phyloP scores from a whole-genome alignment of 495 filamentous ascomycete species.

The Daldinia grandis region DNA sequence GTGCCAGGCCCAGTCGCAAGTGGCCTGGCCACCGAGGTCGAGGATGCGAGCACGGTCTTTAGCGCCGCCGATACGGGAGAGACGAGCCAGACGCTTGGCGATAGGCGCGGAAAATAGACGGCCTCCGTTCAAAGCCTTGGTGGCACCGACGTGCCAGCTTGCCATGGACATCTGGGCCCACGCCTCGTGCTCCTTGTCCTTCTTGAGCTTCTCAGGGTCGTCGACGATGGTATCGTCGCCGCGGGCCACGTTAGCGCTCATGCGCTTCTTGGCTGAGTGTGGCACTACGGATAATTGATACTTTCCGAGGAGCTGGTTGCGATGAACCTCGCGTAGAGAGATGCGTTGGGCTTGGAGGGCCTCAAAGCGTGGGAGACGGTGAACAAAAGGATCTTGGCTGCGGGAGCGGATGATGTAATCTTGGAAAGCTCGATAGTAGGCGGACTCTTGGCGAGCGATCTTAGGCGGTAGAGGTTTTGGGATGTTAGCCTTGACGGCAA shows the following conservation, averaged over 20 bases:
- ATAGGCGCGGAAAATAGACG: constrained; percentile 81
- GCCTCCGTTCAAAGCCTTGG: constrained; percentile 80
- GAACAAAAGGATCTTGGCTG: constrained; percentile 78
- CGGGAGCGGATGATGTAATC: constrained; percentile 67
- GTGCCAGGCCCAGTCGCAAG: constrained; percentile 96
- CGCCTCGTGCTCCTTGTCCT: constrained; percentile 83
- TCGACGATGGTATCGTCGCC: constrained; percentile 62
- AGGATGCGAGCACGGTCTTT: constrained; percentile 72
- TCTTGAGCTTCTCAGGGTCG: constrained; percentile 67
- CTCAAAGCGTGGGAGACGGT: constrained; percentile 85
- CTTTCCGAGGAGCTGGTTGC: constrained; percentile 78
- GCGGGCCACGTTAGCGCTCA: constrained; percentile 66
- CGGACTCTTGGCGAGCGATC: constrained; percentile 69
- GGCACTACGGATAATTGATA: constrained; percentile 70
- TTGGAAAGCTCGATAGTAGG: constrained; percentile 93
- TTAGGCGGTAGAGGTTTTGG: constrained; percentile 57
- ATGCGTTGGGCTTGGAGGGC: constrained; percentile 85
- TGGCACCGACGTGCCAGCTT: constrained; percentile 83
- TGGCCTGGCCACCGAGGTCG: constrained; percentile 84
- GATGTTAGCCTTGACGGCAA: constrained; percentile 57
- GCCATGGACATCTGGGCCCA: constrained; percentile 75
- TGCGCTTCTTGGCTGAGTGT: constrained; percentile 64
- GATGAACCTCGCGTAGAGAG: constrained; percentile 67
- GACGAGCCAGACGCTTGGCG: constrained; percentile 63
- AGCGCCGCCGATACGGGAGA: constrained; percentile 58